Evolutionary conservation across 2,329 filamentous ascomycete species (phyloP).

Genomic region (Fusarium nisikadoi): DNA sequence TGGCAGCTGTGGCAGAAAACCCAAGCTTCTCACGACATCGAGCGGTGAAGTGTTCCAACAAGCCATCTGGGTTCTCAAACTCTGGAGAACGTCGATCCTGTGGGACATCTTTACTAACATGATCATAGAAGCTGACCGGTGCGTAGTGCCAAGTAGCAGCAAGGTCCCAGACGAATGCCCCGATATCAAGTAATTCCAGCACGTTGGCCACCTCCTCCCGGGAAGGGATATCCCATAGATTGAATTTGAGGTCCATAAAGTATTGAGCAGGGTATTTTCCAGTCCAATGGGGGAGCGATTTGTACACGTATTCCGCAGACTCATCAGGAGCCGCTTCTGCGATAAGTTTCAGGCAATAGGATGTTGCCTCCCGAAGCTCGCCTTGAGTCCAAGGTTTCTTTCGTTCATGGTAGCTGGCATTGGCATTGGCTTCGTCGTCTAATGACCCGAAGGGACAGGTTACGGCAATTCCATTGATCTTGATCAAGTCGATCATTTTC

Average conservation of each 20-base stretch:
- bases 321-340: background rate
- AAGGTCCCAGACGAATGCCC: background rate
- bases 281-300: background rate
- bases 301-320: fast-evolving
- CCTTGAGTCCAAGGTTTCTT: background rate
- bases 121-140: fast-evolving
- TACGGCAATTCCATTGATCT: no score
- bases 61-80: background rate
- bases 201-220: fast-evolving
- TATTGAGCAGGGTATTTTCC: background rate
- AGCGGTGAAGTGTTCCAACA: fast-evolving
- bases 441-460: no score
- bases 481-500: fast-evolving
- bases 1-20: conserved; percentile 22
- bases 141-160: background rate
- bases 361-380: background rate
- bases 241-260: background rate
- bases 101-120: background rate
- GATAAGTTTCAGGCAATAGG: background rate
- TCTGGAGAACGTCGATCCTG: background rate
- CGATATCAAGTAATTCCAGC: background rate
- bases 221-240: background rate
- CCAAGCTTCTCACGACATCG: background rate
- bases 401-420: no score
- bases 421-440: no score